Base-by-base conservation (phyloP, 75 land plant species). In the Selaginella tamariscina region DNA sequence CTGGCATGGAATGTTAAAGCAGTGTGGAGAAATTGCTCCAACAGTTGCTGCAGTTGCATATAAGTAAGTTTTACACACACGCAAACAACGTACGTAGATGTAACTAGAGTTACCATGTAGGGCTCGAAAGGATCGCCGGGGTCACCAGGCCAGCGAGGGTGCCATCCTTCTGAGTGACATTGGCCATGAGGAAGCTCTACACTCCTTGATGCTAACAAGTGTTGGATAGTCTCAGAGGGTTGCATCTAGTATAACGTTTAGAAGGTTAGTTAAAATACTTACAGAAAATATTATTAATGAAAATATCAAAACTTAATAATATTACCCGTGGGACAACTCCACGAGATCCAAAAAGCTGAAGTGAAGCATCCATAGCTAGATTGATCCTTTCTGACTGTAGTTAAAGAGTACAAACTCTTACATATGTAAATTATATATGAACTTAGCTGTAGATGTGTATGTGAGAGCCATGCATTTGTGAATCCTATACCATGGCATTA, bases 121-220 rank as follows among this genome's bases (percentile, higher is more conserved):
- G 78, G 78, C 55, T 76, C 78, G 31, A 76, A 76, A 1, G 78
- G 78, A 49, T 76, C 78, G 24, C 78, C 78, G 33, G 67, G 21
- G 56, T 76, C 78, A 8, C 78, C 78, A 28, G 60, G 75, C 78
- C 78, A 76, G 24, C 78, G 74, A 0, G 78, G 78, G 31, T 76
- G 78, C 78, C 78, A 76, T 1, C 78, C 78, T 29, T 71, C 49
- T 39, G 49, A 5, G 49, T 39, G 49, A n/a, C n/a, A n/a, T 15
- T 5, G 49, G 5, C 15, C 15, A 15, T 5, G 49, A 5, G 49
- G 49, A 5, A 39, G 5, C 49, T 39, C 49, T 5, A 5, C 77
- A 23, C 63, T 70, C 77, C 71, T 70, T 23, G 77, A 5, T 5
- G 49, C 15, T 15, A 39, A 39, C 11, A 39, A 15, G 15, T 39